A percentile compares a stretch with the other conserved stretches of the same genome.
Conservation (phyloP, 257 asterid species). For the Solanum neorickii region DNA sequence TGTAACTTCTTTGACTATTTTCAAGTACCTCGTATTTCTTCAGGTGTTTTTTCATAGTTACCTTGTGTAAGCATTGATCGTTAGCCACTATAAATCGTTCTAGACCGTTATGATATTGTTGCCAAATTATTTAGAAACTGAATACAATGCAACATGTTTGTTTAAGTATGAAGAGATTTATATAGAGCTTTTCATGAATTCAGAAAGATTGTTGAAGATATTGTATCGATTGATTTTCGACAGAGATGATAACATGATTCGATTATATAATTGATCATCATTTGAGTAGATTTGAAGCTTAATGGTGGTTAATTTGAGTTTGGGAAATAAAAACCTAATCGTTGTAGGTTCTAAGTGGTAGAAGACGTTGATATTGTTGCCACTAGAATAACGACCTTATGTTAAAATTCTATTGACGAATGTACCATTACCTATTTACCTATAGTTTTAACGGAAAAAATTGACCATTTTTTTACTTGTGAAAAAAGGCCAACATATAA, state of each 20-base stretch:
- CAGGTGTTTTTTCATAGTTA: neutral
- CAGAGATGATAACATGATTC: neutral
- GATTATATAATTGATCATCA: neutral
- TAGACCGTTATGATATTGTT: neutral
- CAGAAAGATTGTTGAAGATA: neutral
- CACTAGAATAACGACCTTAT: neutral
- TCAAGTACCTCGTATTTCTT: too few relatives aligned
- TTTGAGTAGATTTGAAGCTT: neutral
- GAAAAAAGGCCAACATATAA: neutral
- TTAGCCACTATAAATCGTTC: neutral
- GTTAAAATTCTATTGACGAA: neutral
- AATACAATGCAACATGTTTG: neutral
- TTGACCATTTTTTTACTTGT: neutral
- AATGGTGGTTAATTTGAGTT: neutral
- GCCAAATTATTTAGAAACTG: neutral
- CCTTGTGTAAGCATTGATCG: neutral
- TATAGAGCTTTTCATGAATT: neutral
- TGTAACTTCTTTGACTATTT: neutral
- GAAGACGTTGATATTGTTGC: neutral
- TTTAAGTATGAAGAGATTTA: neutral
- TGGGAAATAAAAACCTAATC: neutral
- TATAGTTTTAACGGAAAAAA: neutral
- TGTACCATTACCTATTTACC: neutral
- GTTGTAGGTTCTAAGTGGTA: neutral
- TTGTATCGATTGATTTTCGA: neutral